phyloP scores from a whole-genome alignment of 257 asterid genomes.

The Primulina huaijiensis region DNA sequence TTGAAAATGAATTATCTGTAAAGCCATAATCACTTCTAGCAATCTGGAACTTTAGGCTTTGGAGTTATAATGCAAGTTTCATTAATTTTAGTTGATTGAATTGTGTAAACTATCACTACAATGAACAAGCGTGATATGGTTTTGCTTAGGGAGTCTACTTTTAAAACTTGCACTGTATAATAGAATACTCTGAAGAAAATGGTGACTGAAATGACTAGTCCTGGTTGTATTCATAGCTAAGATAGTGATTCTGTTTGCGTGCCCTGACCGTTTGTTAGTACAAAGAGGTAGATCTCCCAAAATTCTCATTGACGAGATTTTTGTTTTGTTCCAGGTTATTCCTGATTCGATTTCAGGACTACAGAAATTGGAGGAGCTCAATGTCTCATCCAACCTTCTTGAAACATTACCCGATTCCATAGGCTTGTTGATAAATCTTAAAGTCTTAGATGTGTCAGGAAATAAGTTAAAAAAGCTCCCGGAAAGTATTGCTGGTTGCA shows the following conservation, averaged over 20 bases:
- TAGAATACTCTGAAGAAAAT: neutral
- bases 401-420: constrained; percentile 53
- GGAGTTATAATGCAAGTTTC: neutral
- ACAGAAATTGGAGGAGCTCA: constrained; percentile 52
- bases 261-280: too few relatives aligned
- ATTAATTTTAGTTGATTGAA: too few relatives aligned
- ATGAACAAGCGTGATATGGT: neutral
- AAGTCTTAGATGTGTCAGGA: constrained; percentile 44
- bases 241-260: constrained; percentile 1
- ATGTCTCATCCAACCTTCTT: constrained; percentile 53
- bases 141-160: neutral
- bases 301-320: neutral
- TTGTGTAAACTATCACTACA: neutral
- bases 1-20: neutral
- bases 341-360: constrained; percentile 64
- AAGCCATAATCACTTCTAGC: neutral
- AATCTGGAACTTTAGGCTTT: neutral
- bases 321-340: constrained; percentile 36
- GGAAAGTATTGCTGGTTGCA: constrained; percentile 61
- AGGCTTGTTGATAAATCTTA: constrained; percentile 54
- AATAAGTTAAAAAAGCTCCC: constrained; percentile 62
- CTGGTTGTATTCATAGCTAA: neutral
- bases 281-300: neutral
- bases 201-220: neutral
- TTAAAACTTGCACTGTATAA: neutral